A percentile compares a stretch with the other conserved stretches of the same genome.
Conservation (phyloP, 345 rosid genomes). For the Bruguiera parviflora region DNA sequence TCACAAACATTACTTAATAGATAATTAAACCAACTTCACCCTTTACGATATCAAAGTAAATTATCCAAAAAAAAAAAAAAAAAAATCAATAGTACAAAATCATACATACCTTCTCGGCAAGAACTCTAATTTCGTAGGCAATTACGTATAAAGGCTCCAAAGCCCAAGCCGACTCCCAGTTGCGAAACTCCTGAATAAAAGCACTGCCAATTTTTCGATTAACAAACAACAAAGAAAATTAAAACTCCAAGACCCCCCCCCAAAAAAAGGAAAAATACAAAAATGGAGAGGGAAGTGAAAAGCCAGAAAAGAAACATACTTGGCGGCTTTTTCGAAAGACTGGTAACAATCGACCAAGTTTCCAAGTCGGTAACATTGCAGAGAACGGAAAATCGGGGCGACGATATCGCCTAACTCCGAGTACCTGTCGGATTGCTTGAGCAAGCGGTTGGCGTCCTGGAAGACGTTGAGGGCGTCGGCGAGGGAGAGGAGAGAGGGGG, state of each 20-base stretch:
- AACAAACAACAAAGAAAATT: too few relatives aligned
- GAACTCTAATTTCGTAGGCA: constrained; percentile 90
- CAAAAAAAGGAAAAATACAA: background rate
- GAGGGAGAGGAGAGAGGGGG: constrained; percentile 56
- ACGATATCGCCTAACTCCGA: constrained; percentile 65
- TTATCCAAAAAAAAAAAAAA: background rate
- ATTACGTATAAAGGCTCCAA: constrained; percentile 76
- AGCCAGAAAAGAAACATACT: constrained; percentile 32
- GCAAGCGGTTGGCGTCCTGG: constrained; percentile 72
- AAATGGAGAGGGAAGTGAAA: background rate
- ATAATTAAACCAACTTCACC: background rate
- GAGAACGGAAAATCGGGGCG: constrained; percentile 64
- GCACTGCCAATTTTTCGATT: constrained; percentile 43
- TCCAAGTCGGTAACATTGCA: constrained; percentile 64
- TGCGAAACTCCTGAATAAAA: constrained; percentile 94
- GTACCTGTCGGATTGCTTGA: constrained; percentile 72
- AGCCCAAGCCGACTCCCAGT: constrained; percentile 98
- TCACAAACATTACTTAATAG: background rate
- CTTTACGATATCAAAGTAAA: background rate
- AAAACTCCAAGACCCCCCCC: background rate
- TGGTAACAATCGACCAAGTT: constrained; percentile 72
- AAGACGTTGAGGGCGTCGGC: constrained; percentile 82
- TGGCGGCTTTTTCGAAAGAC: constrained; percentile 79
- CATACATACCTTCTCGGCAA: constrained; percentile 77
- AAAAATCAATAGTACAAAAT: background rate